Conservation (phyloP, 1,284 basidiomycete genomes). For the Sutorius eximius region DNA sequence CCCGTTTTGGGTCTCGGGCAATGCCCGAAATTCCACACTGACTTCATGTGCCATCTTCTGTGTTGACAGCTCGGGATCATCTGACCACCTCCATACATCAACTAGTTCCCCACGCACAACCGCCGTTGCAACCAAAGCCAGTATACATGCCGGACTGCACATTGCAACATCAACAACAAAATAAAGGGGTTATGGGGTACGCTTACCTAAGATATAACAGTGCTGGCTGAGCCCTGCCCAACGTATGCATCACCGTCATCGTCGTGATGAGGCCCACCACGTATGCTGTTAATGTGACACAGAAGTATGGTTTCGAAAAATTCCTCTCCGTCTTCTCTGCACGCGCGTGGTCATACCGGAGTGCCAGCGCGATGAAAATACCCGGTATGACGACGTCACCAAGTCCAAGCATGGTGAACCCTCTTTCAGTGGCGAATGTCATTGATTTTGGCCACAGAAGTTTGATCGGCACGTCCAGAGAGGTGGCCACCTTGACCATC, state of each 20-base stretch:
- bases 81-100: conserved; percentile 66
- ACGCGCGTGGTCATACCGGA: conserved; percentile 81
- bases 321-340: conserved; percentile 30
- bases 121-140: conserved; percentile 58
- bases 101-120: conserved; percentile 55
- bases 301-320: conserved; percentile 82
- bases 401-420: conserved; percentile 90
- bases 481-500: conserved; percentile 94
- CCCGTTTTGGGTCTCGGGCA: conserved; percentile 20
- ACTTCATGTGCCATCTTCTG: conserved; percentile 12
- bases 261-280: conserved; percentile 76
- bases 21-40: conserved; percentile 9
- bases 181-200: not conserved
- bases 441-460: conserved; percentile 81
- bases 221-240: conserved; percentile 85
- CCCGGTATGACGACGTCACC: conserved; percentile 92
- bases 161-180: conserved; percentile 6
- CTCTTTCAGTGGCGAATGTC: conserved; percentile 52
- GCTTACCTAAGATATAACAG: conserved; percentile 86
- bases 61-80: conserved; percentile 39
- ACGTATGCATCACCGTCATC: conserved; percentile 87
- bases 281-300: conserved; percentile 72
- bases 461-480: conserved; percentile 93
- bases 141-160: conserved; percentile 65
- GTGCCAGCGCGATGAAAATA: conserved; percentile 84